Evolutionary conservation across 2,329 filamentous ascomycete genomes (phyloP), one percentile per base, ranked within the genome.

Genomic region (Clarireedia monteithiana): DNA sequence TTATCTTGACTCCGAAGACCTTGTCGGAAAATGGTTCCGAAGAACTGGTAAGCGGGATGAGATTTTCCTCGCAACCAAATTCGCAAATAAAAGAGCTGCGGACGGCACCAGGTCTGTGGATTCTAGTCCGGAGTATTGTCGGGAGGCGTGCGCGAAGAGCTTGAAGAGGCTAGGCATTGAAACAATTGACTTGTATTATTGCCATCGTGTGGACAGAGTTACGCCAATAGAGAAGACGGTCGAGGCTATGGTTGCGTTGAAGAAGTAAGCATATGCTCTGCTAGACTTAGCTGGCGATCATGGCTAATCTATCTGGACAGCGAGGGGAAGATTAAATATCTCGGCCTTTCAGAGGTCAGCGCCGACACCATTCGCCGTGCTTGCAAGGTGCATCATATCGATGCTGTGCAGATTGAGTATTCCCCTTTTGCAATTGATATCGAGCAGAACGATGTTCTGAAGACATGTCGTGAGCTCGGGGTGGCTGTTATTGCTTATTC

Each of bases 401-500:
- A 73, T 5, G 77, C 77, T 1, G 70, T 79, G 3, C 78, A 83
- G 64, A 69, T 81, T 40, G 79, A 83, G 64, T 81, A 80, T 67
- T 75, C 69, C 30, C 75, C 75, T 0, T 82, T 77, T 65, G 67
- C 73, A 4, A 72, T 85, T 38, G 77, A 82, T 38, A 81, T 87
- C 58, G 84, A 89, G 64, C 66, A 71, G 5, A 76, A 74, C 1
- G 66, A 74, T 24, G 68, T 86, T 1, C 70, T 85, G 1, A 68
- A 72, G 26, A 80, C 81, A 0, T 78, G 75, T 58, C 74, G 77
- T 15, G 79, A 84, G 63, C 76, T 85, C 2, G 81, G 80, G 1
- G 71, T 82, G 3, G 71, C 79, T 1, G 69, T 81, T 4, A 73
- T 86, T 2, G 76, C 79, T 1, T 84, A 82, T 68, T 77, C 75